Percentiles rank a stretch among this genome's conserved stretches.
Evolutionary conservation across 179 eudicot genomes (phyloP).

Genomic region (Amaranthus tricolor): DNA sequence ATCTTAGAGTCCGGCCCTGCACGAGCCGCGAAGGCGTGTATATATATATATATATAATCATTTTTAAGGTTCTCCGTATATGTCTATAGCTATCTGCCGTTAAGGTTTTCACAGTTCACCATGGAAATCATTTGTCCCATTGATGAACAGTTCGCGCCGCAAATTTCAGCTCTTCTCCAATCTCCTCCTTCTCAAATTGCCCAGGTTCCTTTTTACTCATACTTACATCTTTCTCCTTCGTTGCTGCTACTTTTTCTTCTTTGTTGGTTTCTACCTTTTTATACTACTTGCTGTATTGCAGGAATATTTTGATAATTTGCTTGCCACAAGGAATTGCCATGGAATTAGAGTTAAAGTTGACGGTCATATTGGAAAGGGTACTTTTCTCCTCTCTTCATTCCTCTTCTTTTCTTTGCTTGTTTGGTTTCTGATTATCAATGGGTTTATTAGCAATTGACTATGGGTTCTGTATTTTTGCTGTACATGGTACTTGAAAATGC

Average conservation of each 20-base stretch:
- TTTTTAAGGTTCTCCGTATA: no score
- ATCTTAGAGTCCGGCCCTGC: no score
- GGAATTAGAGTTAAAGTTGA: conserved; percentile 52
- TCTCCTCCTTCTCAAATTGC: conserved; percentile 43
- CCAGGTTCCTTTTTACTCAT: conserved; percentile 34
- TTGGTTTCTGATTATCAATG: not conserved
- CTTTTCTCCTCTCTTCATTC: not conserved
- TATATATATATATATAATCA: no score
- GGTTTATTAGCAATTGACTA: not conserved
- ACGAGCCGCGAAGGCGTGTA: no score
- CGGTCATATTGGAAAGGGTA: conserved; percentile 68
- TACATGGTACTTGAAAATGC: no score
- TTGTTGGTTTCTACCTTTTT: not conserved
- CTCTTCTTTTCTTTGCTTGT: not conserved
- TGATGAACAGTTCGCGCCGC: conserved; percentile 41
- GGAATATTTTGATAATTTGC: conserved; percentile 70
- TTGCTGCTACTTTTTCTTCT: not conserved
- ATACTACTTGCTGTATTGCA: conserved; percentile 16
- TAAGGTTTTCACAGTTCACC: no score
- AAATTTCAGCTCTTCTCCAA: conserved; percentile 60
- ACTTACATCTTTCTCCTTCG: not conserved
- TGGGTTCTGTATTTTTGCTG: not conserved
- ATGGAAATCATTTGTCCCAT: conserved; percentile 49
- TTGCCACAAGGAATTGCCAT: conserved; percentile 36
- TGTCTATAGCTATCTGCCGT: no score